Evolutionary conservation across 2,329 filamentous ascomycete species (phyloP).

Genomic region (Talaromyces albobiverticillius): DNA sequence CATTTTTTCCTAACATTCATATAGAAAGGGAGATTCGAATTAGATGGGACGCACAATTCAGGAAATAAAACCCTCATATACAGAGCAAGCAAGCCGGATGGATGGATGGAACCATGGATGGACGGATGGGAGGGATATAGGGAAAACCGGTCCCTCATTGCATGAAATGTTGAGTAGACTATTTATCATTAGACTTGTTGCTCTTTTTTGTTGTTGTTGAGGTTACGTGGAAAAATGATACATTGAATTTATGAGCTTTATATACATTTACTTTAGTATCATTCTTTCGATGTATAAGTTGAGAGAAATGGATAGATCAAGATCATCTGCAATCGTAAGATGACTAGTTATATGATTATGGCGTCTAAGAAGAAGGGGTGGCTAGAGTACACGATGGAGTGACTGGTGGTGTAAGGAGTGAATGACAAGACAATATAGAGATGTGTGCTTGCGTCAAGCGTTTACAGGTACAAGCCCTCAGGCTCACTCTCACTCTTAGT

Average conservation of each 20-base stretch:
- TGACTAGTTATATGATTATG: background rate
- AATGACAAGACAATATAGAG: background rate
- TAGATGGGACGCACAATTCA: background rate
- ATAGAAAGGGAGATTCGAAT: background rate
- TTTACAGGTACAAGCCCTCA: constrained; percentile 95
- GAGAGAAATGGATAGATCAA: too few species aligned
- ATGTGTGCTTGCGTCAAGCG: background rate
- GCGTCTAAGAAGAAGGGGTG: background rate
- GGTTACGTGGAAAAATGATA: background rate
- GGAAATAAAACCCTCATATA: background rate
- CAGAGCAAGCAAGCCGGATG: background rate
- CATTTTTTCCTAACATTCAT: background rate
- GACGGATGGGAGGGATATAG: too few species aligned
- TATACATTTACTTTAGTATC: background rate
- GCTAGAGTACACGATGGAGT: constrained; percentile 7
- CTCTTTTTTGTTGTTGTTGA: background rate
- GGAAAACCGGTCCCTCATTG: too few species aligned
- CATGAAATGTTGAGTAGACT: background rate
- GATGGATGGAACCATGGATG: too few species aligned
- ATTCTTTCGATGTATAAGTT: too few species aligned
- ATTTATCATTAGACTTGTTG: background rate
- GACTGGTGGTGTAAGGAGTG: background rate
- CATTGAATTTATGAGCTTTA: background rate
- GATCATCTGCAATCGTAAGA: background rate
- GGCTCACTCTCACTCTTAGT: constrained; percentile 99